Conservation (phyloP, 306 rosid species). For the Corylus heterophylla region DNA sequence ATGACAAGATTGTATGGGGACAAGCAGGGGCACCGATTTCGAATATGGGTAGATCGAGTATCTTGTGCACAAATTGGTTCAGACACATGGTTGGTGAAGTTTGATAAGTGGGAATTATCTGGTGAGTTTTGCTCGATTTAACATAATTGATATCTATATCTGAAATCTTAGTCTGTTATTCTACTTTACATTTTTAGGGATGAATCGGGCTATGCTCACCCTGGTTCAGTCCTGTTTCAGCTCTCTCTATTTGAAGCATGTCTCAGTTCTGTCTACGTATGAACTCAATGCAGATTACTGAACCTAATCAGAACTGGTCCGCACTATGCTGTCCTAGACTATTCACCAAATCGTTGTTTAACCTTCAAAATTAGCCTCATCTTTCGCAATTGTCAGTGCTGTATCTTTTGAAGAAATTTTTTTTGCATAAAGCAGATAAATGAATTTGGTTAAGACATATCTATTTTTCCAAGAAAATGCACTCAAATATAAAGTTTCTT, state of each 20-base stretch:
- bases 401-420: not conserved
- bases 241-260: not conserved
- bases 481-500: not conserved
- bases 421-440: not conserved
- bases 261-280: not conserved
- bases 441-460: not conserved
- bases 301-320: not conserved
- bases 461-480: not conserved
- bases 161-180: not conserved
- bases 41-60: conserved; percentile 63
- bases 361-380: not conserved
- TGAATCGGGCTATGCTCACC: not conserved
- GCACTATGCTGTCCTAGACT: conserved; percentile 4
- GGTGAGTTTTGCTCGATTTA: conserved; percentile 45
- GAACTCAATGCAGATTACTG: conserved; percentile 2
- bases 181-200: not conserved
- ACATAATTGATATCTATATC: not conserved
- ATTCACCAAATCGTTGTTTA: not conserved
- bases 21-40: conserved; percentile 47
- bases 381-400: not conserved
- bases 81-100: conserved; percentile 68
- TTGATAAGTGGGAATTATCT: conserved; percentile 68
- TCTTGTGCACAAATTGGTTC: conserved; percentile 53
- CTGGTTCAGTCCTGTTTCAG: not conserved
- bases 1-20: conserved; percentile 35